Base-by-base conservation (phyloP, 116 monocot species). In the Trichopus zeylanicus region DNA sequence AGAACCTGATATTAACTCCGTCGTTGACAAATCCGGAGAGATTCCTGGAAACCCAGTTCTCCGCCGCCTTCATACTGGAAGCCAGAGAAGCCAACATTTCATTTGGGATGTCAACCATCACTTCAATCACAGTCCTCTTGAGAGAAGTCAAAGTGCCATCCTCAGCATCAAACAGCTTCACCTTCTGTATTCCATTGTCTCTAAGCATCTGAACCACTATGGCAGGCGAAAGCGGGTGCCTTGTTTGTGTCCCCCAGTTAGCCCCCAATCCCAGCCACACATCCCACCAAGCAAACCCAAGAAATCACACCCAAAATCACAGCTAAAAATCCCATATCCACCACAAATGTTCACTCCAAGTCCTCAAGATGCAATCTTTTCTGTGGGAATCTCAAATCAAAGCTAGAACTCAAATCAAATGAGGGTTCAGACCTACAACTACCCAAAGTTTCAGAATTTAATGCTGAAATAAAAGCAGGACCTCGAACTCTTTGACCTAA, bases 241-340 rank as follows among this genome's bases (percentile, higher is more conserved):
- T 83, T 13, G 83, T 69, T 67, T 83, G 83, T 6, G 78, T 83
- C 2, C 83, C 83, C 83, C 83, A 83, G 42, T 83, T 83, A 15
- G 71, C 83, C 13, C n/a, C 83, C 83, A 26, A 83, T 70, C 53
- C 71, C 83, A 46, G 30, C 59, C 58, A 56, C 83, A 24, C 30
- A 48, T 5, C 31, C 31, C 29, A 60, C 66, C 35, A 65, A 18
- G 10, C 73, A 74, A 7, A 73, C 29, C 54, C 55, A 74, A 28
- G 26, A n/a, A 10, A 68, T 26, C 58, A 67, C 48, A 38, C 25
- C 26, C 24, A 69, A 51, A 21, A 60, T 12, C 42, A 15, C 39
- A 31, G 28, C 30, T 8, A 24, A 25, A n/a, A n/a, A n/a, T n/a
- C n/a, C n/a, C n/a, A n/a, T n/a, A 58, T 30, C 60, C 72, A 60